Evolutionary conservation across 768 basidiomycete genomes (phyloP).

Genomic region (Mycena albidolilacea): DNA sequence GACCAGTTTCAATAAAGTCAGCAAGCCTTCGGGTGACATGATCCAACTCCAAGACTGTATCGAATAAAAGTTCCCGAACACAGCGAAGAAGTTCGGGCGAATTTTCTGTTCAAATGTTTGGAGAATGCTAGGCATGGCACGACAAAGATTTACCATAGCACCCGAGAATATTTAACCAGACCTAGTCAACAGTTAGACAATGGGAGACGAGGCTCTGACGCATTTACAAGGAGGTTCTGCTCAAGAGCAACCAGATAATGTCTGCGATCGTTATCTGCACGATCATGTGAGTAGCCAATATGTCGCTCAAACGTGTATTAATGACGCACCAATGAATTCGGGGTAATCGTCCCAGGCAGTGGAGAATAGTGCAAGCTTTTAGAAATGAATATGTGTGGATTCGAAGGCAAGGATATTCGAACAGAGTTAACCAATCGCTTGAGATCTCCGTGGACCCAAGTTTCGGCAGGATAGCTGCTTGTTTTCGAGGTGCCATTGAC

Average conservation of each 20-base stretch:
- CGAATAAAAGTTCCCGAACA: conserved; percentile 29
- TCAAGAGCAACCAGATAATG: conserved; percentile 29
- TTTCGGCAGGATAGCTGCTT: conserved; percentile 7
- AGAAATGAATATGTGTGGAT: neutral
- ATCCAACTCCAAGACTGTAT: conserved; percentile 21
- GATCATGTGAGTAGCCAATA: no score
- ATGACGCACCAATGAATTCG: conserved; percentile 14
- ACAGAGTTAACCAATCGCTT: conserved; percentile 19
- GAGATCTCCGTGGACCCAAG: conserved; percentile 29
- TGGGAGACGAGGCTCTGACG: neutral
- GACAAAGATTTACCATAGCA: conserved; percentile 16
- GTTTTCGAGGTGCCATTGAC: conserved; percentile 16
- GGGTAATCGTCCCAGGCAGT: conserved; percentile 31
- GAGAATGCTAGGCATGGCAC: neutral
- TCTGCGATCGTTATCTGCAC: conserved; percentile 14
- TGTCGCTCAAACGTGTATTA: no score
- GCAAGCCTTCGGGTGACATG: conserved; percentile 19
- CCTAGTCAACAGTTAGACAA: conserved; percentile 4
- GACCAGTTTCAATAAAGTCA: conserved; percentile 30
- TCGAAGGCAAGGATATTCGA: neutral
- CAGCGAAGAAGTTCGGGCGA: conserved; percentile 31
- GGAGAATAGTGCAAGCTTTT: conserved; percentile 9
- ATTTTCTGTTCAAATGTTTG: conserved; percentile 4
- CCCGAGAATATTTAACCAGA: conserved; percentile 34
- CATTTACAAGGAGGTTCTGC: conserved; percentile 30